Conservation (phyloP, 257 asterid genomes). For the Coffea eugenioides region DNA sequence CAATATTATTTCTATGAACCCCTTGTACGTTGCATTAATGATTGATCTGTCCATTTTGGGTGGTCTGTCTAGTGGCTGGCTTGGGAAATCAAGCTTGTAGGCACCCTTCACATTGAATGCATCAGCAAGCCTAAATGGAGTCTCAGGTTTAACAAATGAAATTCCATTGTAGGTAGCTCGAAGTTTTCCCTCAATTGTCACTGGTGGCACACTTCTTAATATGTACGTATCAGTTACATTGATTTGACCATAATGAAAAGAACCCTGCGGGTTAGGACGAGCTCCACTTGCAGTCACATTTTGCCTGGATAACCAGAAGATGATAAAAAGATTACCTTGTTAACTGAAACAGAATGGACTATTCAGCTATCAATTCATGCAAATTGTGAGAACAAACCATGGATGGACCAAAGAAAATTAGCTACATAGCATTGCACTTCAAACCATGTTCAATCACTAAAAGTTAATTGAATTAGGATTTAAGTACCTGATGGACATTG, state of each 20-base stretch:
- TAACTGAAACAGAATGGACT: background rate
- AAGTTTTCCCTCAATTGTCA: slow-evolving; percentile 55
- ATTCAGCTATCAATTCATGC: background rate
- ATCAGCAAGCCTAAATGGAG: slow-evolving; percentile 88
- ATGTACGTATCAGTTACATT: slow-evolving; percentile 69
- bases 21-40: slow-evolving; percentile 85
- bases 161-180: slow-evolving; percentile 76
- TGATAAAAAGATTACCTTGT: too few relatives aligned
- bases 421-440: background rate
- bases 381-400: background rate
- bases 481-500: slow-evolving; percentile 73
- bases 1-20: slow-evolving; percentile 73
- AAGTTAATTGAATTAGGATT: background rate
- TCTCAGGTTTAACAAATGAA: slow-evolving; percentile 69
- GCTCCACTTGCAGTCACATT: slow-evolving; percentile 93
- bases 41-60: slow-evolving; percentile 59
- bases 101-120: slow-evolving; percentile 58
- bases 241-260: slow-evolving; percentile 82
- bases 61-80: slow-evolving; percentile 48
- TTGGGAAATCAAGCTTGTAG: slow-evolving; percentile 92
- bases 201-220: slow-evolving; percentile 54
- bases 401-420: background rate
- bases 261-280: slow-evolving; percentile 98
- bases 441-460: background rate
- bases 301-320: slow-evolving; percentile 51